Percentiles rank a stretch among this genome's conserved stretches.
phyloP scores from a whole-genome alignment of 2,329 filamentous ascomycete genomes.

The Talaromyces sp. region DNA sequence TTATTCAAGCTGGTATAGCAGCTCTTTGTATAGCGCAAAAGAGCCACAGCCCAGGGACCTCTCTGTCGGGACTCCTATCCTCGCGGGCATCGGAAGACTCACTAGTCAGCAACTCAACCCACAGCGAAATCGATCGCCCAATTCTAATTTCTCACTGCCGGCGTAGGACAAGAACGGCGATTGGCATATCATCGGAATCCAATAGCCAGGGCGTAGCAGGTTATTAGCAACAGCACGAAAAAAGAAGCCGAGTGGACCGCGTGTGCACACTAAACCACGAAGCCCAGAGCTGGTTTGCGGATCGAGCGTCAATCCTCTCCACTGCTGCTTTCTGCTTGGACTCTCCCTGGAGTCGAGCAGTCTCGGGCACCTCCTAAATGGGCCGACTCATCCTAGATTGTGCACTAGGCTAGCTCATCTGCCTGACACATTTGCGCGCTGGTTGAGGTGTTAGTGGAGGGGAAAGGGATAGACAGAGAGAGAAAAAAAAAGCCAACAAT shows the following conservation, averaged over 20 bases:
- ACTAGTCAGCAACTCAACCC: background rate
- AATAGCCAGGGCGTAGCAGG: background rate
- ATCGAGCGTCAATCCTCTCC: slow-evolving; percentile 6
- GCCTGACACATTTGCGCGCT: background rate
- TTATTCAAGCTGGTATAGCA: background rate
- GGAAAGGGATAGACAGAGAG: background rate
- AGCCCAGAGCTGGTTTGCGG: slow-evolving; percentile 3
- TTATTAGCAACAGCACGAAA: background rate
- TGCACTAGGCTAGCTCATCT: background rate
- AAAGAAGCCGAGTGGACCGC: background rate
- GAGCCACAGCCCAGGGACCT: background rate
- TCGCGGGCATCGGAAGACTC: background rate
- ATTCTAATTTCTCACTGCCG: background rate
- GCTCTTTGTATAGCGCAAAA: background rate
- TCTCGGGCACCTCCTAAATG: background rate
- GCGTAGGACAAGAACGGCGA: background rate
- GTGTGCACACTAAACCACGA: background rate
- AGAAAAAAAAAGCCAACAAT: background rate
- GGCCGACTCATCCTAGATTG: background rate
- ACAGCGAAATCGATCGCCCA: background rate
- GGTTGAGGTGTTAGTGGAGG: background rate
- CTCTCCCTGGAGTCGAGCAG: background rate
- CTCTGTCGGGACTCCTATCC: background rate
- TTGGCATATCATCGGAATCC: background rate
- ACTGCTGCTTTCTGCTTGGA: background rate